Evolutionary conservation across 208 protist genomes (phyloP).

Genomic region (Leishmania tropica): DNA sequence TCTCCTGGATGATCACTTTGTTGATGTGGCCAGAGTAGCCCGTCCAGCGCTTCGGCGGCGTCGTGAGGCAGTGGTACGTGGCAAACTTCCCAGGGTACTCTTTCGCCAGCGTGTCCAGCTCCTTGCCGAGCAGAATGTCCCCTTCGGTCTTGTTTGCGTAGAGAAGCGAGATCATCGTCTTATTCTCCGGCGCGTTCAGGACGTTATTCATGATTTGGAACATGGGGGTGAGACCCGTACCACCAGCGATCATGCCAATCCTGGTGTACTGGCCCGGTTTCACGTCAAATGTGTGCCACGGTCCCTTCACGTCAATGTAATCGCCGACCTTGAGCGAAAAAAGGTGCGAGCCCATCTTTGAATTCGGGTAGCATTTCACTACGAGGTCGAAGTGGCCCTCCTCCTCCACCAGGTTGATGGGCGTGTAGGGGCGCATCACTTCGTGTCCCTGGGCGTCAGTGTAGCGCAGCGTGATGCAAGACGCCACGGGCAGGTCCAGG

Average conservation of each 20-base stretch:
- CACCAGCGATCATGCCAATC: conserved; percentile 87
- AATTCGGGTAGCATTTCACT: conserved; percentile 83
- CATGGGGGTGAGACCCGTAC: conserved; percentile 93
- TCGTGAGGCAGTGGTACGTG: conserved; percentile 73
- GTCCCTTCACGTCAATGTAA: conserved; percentile 82
- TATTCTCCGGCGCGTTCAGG: conserved; percentile 54
- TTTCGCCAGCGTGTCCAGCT: conserved; percentile 62
- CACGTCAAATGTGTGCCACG: conserved; percentile 77
- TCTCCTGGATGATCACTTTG: conserved; percentile 58
- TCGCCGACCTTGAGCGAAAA: conserved; percentile 84
- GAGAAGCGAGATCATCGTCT: conserved; percentile 69
- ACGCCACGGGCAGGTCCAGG: conserved; percentile 51
- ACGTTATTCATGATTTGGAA: conserved; percentile 80
- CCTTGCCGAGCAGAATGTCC: conserved; percentile 80
- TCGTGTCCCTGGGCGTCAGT: conserved; percentile 60
- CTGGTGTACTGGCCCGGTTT: conserved; percentile 59
- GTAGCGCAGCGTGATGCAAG: conserved; percentile 71
- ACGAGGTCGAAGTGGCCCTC: conserved; percentile 76
- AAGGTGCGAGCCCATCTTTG: conserved; percentile 90
- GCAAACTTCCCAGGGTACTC: conserved; percentile 62
- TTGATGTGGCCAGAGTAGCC: conserved; percentile 70
- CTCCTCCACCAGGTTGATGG: conserved; percentile 53
- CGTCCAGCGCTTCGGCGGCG: conserved; percentile 47
- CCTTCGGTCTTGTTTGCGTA: conserved; percentile 75
- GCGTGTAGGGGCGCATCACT: conserved; percentile 82